Evolutionary conservation across 495 filamentous ascomycete species (phyloP), one percentile per base, ranked within the genome.

Genomic region (Daldinia decipiens): DNA sequence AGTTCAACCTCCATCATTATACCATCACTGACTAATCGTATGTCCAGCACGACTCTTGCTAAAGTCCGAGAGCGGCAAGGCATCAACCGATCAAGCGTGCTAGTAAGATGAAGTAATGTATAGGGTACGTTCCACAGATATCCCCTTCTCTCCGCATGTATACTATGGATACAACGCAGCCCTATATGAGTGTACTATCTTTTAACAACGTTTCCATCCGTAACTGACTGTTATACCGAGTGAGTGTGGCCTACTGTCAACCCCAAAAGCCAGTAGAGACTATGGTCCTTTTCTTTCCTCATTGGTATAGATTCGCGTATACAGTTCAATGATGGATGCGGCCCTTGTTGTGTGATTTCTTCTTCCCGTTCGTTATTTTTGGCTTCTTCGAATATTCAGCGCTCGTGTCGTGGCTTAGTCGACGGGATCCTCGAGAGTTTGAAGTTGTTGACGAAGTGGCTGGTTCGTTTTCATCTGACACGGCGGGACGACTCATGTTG

Each of bases 311-410:
- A 31, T 34, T 38, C 53, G 26, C 11, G 36, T 55, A 36, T 50
- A 36, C 34, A 36, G 34, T 36, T 71, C 38, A 75, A 69, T 72
- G 64, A 59, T 77, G 65, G 45, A 54, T 53, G 43, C 74, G 67
- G 29, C 58, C 64, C 68, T 76, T 79, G 51, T 75, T 79, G 50
- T 77, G 74, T 17, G 71, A 60, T 67, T 76, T 79, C 66, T 77
- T 79, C 54, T 70, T 65, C 38, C 72, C 68, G 56, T 34, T 69
- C 27, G 73, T 63, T 17, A 62, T 27, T 65, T 77, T 79, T 13
- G 64, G 38, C 52, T 74, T 77, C 65, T 74, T 79, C 13, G 65
- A 32, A 50, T 76, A 73, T 36, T 79, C 77, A 4, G 43, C 51
- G 39, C 45, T 58, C 4, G 73, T 43, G 27, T 77, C 75, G 62